A percentile compares a stretch with the other conserved stretches of the same genome.
phyloP scores from a whole-genome alignment of 495 filamentous ascomycete genomes.

The Penicillium taxi region DNA sequence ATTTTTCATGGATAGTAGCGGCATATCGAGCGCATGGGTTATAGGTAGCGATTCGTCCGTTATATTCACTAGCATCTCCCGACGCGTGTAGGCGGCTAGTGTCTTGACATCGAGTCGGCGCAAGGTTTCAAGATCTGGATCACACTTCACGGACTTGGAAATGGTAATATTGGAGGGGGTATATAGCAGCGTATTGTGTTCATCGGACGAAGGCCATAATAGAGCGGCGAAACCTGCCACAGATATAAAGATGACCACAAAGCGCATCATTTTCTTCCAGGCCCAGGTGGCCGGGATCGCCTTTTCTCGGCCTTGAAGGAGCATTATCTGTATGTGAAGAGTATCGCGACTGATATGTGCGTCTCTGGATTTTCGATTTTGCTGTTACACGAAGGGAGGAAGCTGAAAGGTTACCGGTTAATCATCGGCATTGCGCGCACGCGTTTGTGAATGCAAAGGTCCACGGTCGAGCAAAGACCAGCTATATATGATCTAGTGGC shows the following conservation, averaged over 20 bases:
- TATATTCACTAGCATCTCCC: constrained; percentile 32
- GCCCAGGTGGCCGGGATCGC: constrained; percentile 25
- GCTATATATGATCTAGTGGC: no score
- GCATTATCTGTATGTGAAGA: constrained; percentile 19
- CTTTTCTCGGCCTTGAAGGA: constrained; percentile 22
- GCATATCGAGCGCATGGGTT: constrained; percentile 24
- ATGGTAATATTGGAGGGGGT: constrained; percentile 31
- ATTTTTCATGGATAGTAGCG: constrained; percentile 24
- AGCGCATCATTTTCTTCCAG: constrained; percentile 30
- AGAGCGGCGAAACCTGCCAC: constrained; percentile 16
- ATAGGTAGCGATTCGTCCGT: constrained; percentile 25
- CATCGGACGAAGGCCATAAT: constrained; percentile 24
- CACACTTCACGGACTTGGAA: constrained; percentile 25
- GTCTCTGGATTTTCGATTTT: no score
- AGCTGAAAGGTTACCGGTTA: no score
- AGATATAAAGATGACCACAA: constrained; percentile 16
- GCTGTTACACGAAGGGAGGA: no score
- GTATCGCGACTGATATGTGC: no score
- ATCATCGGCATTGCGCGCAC: no score
- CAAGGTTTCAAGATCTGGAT: constrained; percentile 26
- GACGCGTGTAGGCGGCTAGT: constrained; percentile 33
- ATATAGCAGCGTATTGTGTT: constrained; percentile 9
- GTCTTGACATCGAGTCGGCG: constrained; percentile 23
- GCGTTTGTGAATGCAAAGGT: no score
- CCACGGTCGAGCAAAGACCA: no score